Evolutionary conservation across 2,329 filamentous ascomycete genomes (phyloP).

Genomic region (Westerdykella aurantiaca): DNA sequence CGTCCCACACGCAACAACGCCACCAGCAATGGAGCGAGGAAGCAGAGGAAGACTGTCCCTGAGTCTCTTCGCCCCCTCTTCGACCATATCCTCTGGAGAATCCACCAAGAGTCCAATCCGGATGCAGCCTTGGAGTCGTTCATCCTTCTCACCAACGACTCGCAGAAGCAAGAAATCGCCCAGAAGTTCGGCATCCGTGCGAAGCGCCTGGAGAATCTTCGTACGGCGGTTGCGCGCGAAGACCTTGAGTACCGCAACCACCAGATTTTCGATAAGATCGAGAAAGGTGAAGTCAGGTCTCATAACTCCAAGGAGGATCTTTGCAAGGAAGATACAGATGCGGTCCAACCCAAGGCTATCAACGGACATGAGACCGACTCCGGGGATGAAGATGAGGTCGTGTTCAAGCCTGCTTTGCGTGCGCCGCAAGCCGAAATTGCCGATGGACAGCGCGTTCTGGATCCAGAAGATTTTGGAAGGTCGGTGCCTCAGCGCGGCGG

Average conservation of each 20-base stretch:
- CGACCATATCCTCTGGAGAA: conserved; percentile 49
- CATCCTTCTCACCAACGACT: conserved; percentile 49
- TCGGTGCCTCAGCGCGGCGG: conserved; percentile 23
- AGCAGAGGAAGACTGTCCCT: conserved; percentile 33
- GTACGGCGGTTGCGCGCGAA: conserved; percentile 45
- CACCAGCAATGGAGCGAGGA: conserved; percentile 17
- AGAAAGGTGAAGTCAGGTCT: conserved; percentile 19
- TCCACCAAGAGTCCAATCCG: conserved; percentile 46
- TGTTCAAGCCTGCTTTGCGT: conserved; percentile 35
- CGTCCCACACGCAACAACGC: conserved; percentile 28
- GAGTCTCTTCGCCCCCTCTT: conserved; percentile 42
- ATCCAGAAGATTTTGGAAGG: conserved; percentile 46
- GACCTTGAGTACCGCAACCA: conserved; percentile 44
- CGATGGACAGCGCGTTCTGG: conserved; percentile 36
- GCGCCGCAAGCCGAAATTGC: conserved; percentile 26
- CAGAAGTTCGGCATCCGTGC: conserved; percentile 47
- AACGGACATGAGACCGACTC: conserved; percentile 19
- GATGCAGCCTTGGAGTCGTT: conserved; percentile 46
- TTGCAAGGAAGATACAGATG: conserved; percentile 10
- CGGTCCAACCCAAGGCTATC: conserved; percentile 24
- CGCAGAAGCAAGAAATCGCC: conserved; percentile 41
- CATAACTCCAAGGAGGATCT: conserved; percentile 11
- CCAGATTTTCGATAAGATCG: conserved; percentile 34
- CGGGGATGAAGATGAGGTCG: conserved; percentile 34
- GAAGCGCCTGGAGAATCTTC: conserved; percentile 47